Evolutionary conservation across 2,329 filamentous ascomycete genomes (phyloP).

Genomic region (Orbilia ellipsospora): DNA sequence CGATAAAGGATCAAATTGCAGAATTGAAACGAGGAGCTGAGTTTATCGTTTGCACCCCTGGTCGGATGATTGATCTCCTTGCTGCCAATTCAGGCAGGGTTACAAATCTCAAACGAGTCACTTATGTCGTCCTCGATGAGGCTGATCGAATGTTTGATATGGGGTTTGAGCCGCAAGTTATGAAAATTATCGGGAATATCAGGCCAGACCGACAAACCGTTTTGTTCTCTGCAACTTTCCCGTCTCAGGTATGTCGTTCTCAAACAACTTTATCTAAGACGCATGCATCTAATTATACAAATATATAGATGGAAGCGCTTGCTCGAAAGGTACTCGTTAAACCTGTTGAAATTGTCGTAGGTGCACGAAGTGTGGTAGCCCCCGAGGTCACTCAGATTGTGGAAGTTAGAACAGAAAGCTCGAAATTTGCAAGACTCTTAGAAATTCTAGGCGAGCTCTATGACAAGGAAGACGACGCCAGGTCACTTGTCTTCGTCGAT

Average conservation of each 20-base stretch:
- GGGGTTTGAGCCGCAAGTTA: conserved; percentile 99
- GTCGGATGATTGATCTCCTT: conserved; percentile 97
- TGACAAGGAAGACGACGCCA: conserved; percentile 81
- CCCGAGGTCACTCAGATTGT: conserved; percentile 96
- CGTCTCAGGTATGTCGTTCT: conserved; percentile 85
- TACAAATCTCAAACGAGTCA: conserved; percentile 97
- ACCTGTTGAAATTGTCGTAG: conserved; percentile 81
- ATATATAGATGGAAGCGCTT: conserved; percentile 59
- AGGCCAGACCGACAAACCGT: conserved; percentile 97
- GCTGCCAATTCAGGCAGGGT: conserved; percentile 79
- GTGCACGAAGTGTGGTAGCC: conserved; percentile 77
- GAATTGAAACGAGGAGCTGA: conserved; percentile 95
- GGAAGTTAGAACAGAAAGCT: conserved; percentile 88
- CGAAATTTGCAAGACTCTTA: conserved; percentile 82
- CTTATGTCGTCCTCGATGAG: conserved; percentile 97
- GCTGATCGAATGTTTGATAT: conserved; percentile 99
- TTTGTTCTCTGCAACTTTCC: conserved; percentile 99
- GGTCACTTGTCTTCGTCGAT: conserved; percentile 84
- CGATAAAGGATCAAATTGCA: conserved; percentile 97
- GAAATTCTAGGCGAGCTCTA: conserved; percentile 73
- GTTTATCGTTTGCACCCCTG: conserved; percentile 93
- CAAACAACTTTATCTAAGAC: conserved; percentile 77
- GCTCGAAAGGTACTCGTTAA: conserved; percentile 69
- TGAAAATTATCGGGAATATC: conserved; percentile 98
- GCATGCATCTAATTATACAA: conserved; percentile 19